Evolutionary conservation across 768 basidiomycete species (phyloP), one percentile per base, ranked within the genome.

Genomic region (Xerocomus potaroensis): DNA sequence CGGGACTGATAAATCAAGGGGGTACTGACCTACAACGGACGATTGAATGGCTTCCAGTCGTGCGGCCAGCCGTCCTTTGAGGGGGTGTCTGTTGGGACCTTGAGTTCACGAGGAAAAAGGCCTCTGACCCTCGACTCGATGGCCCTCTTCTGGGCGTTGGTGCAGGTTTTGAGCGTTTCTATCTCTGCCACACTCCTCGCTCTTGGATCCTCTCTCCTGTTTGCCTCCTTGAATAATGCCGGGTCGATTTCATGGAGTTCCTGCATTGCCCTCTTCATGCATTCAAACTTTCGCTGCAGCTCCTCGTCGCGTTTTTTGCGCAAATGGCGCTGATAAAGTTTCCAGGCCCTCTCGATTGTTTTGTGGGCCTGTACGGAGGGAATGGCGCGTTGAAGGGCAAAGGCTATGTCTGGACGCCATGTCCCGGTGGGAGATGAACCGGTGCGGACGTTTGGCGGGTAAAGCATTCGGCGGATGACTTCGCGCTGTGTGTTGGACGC

Each of bases 281-380:
- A 77, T 45, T 81, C 75, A 59, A 84, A 92, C 66, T 94, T 94
- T 66, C 83, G 76, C 47, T 72, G 70, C 51, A 89, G 62, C 59
- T 91, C 87, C 29, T 73, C 79, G 23, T 83, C 77, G 36, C 87
- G 76, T 51, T 75, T 71, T 59, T 85, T 80, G 33, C 93, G 80
- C 31, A 83, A 49, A 59, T 88, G 83, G 24, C 93, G 78, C 54
- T 79, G 76, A 68, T 91, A 82, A 10, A 97, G 75, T 42, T 83
- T 71, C 87, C 88, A 97, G 4, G 93, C 93, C 26, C 93, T 81
- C 54, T 91, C 85, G 43, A 96, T 92, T 2, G 91, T 96, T 52
- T 91, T 79, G 69, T 96, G 91, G 0, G 89, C 91, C 64, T 95
- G 91, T 5, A 75, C 78, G 3, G 89, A 90, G 11, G 91, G 90